Evolutionary conservation across 179 eudicot genomes (phyloP), one percentile per base, ranked within the genome.

Genomic region (Pouteria campechiana): DNA sequence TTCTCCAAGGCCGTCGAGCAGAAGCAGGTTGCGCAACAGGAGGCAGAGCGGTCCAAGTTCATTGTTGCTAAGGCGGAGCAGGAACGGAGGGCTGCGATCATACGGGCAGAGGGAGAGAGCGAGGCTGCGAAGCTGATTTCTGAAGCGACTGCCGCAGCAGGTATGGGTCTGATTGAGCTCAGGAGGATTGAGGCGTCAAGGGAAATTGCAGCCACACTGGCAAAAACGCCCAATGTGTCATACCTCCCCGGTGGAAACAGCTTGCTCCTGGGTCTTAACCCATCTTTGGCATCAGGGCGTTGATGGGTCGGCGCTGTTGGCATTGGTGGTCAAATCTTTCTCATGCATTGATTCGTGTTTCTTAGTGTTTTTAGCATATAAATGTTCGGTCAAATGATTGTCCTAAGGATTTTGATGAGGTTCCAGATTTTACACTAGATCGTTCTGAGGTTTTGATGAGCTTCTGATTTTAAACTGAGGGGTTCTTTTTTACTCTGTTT

Each of bases 21-120:
- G 71, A 88, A 88, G 72, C 95, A 88, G 58, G 97, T 84, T 49
- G 97, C 97, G 7, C 97, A 89, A 48, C 97, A 89, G 62, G 95
- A 84, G 76, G 97, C 97, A 2, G 97, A 89, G 74, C 61, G 97
- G 62, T 85, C 95, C 0, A 89, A 68, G 54, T 89, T 73, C 36
- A 89, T 89, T 25, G 97, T 89, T 32, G 76, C 76, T 49, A 89
- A 85, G 62, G 83, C 93, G 7, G 97, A 89, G 67, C 97, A 84
- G 63, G 97, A 84, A 75, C 70, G 74, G 54, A 65, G 94, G 36
- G 96, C 96, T 0, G 96, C 94, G 4, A 73, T 89, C 39, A 81
- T 89, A 5, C 78, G 95, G 83, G 97, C 97, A 5, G 95, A 88
- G 52, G 97, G 97, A 28, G 97, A 88, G 68, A 88, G 97, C 57